These are phyloP conservation scores for Anthracocystis setariae DNA, from an alignment of 1,284 basidiomycete genomes.

Conservation along the genomic window DNA sequence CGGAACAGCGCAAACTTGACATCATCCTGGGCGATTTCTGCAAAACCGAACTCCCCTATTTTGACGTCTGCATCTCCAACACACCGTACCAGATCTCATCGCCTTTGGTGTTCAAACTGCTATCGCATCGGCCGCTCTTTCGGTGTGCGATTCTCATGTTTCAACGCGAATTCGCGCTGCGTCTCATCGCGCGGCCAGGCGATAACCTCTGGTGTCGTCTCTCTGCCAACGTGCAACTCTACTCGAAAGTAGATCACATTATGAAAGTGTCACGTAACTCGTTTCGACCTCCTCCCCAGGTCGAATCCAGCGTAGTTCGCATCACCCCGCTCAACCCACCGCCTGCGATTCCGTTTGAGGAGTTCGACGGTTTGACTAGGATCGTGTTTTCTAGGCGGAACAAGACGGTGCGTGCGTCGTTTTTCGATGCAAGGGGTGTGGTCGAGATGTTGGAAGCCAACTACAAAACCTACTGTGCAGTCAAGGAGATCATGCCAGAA, in stretches of 20 bases:
- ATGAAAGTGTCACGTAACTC: slow-evolving; percentile 97
- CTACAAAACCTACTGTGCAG: slow-evolving; percentile 90
- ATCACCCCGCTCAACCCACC: slow-evolving; percentile 93
- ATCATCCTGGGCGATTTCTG: slow-evolving; percentile 96
- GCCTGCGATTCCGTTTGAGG: slow-evolving; percentile 92
- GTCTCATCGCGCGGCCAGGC: slow-evolving; percentile 86
- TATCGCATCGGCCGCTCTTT: slow-evolving; percentile 93
- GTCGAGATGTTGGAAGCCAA: slow-evolving; percentile 93
- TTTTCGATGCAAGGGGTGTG: slow-evolving; percentile 85
- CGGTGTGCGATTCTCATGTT: slow-evolving; percentile 98
- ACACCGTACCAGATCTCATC: slow-evolving; percentile 99
- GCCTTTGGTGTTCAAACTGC: slow-evolving; percentile 92
- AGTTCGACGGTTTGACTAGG: slow-evolving; percentile 92
- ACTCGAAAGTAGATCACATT: slow-evolving; percentile 92
- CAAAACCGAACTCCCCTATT: slow-evolving; percentile 95
- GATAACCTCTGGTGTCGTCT: slow-evolving; percentile 90
- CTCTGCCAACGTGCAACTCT: slow-evolving; percentile 95
- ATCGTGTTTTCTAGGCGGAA: slow-evolving; percentile 91
- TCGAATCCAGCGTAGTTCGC: slow-evolving; percentile 91
- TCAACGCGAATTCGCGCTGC: slow-evolving; percentile 95
- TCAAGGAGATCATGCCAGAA: slow-evolving; percentile 70
- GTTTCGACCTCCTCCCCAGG: slow-evolving; percentile 94
- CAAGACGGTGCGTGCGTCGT: slow-evolving; percentile 88
- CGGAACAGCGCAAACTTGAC: slow-evolving; percentile 92
- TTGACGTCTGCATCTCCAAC: slow-evolving; percentile 98